These are phyloP conservation scores for Lactarius trivialis DNA, from an alignment of 768 basidiomycete genomes.

Conservation along the genomic window DNA sequence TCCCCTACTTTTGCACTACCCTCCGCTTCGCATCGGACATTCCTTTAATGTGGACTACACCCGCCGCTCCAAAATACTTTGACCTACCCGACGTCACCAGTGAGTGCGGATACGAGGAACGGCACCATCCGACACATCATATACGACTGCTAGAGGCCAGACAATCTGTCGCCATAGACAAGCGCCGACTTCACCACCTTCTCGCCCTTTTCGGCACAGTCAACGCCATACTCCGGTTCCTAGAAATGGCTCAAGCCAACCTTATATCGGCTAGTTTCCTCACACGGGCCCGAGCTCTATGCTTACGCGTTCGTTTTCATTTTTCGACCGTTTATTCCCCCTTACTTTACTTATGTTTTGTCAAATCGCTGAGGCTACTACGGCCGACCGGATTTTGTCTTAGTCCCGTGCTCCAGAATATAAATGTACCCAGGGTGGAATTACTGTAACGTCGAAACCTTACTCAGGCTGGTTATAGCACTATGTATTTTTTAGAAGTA, in stretches of 20 bases:
- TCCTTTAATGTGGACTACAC: neutral
- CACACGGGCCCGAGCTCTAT: too few species aligned
- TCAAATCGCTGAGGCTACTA: too few species aligned
- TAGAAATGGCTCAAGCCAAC: neutral
- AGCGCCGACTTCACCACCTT: neutral
- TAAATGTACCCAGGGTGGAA: too few species aligned
- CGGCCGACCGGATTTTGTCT: too few species aligned
- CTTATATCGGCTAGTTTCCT: neutral
- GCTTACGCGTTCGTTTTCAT: neutral
- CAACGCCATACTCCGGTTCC: neutral
- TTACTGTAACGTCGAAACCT: too few species aligned
- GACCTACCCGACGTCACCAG: neutral
- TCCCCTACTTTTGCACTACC: neutral
- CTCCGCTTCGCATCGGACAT: neutral
- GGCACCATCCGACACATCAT: neutral
- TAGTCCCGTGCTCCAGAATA: too few species aligned
- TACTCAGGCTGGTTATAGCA: too few species aligned
- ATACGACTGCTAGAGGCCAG: neutral
- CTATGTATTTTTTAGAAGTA: too few species aligned
- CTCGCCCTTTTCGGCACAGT: neutral
- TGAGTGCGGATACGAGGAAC: neutral
- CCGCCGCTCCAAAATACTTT: neutral
- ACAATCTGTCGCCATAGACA: neutral
- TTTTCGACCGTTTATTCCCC: neutral
- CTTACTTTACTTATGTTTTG: too few species aligned